These are phyloP conservation scores for Elasticomyces elasticus DNA, from an alignment of 495 filamentous ascomycete species.

Conservation along the genomic window DNA sequence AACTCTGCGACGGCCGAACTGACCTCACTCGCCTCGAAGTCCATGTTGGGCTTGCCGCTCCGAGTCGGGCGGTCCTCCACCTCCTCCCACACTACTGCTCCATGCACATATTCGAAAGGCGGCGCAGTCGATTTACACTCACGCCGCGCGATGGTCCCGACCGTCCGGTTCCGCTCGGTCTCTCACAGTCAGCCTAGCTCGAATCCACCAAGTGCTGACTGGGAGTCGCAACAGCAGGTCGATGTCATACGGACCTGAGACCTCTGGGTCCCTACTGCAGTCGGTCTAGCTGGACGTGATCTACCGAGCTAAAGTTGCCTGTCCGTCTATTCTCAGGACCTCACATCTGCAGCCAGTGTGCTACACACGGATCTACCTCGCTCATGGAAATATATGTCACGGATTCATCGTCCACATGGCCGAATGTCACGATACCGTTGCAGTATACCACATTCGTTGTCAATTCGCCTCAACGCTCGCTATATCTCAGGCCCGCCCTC, in stretches of 20 bases:
- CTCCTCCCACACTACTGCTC: not conserved
- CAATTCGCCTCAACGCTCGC: slow-evolving; percentile 1
- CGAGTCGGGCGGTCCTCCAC: not conserved
- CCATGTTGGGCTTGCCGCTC: not conserved
- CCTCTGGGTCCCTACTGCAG: not conserved
- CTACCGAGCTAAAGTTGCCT: not conserved
- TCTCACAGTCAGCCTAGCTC: not conserved
- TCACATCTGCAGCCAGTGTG: not conserved
- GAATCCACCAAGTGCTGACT: not conserved
- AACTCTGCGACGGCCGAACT: not conserved
- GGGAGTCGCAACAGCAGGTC: not conserved
- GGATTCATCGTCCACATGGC: too few relatives aligned
- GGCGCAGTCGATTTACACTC: not conserved
- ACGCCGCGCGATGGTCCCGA: not conserved
- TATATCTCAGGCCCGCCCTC: not conserved
- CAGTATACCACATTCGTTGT: slow-evolving; percentile 4
- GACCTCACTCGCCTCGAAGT: not conserved
- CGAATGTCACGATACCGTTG: not conserved
- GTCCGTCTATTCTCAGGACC: slow-evolving; percentile 1
- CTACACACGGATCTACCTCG: not conserved
- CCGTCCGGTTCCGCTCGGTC: not conserved
- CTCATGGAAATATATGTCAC: not conserved
- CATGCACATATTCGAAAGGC: not conserved
- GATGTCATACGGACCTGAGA: not conserved
- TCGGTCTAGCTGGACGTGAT: not conserved